These are phyloP conservation scores for Galeopsis tetrahit DNA, from an alignment of 257 asterid genomes.

Conservation along the genomic window DNA sequence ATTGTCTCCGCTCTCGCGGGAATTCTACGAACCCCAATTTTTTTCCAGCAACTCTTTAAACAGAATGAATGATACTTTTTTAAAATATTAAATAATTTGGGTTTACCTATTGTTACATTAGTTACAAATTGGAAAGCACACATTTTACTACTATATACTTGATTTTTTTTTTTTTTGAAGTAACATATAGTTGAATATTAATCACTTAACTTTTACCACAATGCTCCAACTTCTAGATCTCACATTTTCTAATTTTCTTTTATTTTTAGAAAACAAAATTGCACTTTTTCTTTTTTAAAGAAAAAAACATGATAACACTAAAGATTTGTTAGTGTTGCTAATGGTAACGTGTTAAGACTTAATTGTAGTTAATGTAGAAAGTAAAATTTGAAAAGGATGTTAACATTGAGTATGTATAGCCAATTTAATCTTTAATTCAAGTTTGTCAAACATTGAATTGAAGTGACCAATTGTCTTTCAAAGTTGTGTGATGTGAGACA, in stretches of 20 bases:
- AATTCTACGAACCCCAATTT: too few species aligned
- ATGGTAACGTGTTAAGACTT: slow-evolving; percentile 42
- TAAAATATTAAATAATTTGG: too few species aligned
- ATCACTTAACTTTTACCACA: neutral
- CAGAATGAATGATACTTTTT: too few species aligned
- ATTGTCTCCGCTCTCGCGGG: too few species aligned
- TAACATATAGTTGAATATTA: too few species aligned
- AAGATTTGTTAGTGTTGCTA: slow-evolving; percentile 24
- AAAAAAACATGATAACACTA: slow-evolving; percentile 29
- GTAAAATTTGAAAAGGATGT: neutral
- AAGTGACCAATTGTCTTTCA: slow-evolving; percentile 4
- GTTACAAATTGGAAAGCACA: too few species aligned
- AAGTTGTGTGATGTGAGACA: slow-evolving; percentile 24
- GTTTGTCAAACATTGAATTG: slow-evolving; percentile 27
- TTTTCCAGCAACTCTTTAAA: too few species aligned
- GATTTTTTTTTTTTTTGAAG: too few species aligned
- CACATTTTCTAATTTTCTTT: neutral
- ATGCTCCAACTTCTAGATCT: neutral
- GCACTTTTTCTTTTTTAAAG: neutral
- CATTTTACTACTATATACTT: too few species aligned
- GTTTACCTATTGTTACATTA: too few species aligned
- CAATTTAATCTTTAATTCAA: slow-evolving; percentile 25
- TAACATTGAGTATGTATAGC: slow-evolving; percentile 3
- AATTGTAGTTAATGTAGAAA: slow-evolving; percentile 35
- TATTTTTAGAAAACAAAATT: neutral